These are phyloP conservation scores for Apiospora malaysiana DNA, from an alignment of 2,329 filamentous ascomycete species.

Conservation along the genomic window DNA sequence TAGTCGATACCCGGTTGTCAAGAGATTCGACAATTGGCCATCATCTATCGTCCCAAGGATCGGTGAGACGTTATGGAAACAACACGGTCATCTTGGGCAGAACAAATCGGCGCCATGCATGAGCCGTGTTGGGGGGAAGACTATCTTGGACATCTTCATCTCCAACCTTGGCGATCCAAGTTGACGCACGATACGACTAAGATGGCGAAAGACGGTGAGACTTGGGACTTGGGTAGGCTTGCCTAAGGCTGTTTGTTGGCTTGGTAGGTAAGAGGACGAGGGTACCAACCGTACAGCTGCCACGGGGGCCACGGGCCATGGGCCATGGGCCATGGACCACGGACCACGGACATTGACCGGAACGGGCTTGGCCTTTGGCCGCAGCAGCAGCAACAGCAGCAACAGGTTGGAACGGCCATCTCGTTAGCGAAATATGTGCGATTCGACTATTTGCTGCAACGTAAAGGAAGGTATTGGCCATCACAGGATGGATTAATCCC, in stretches of 20 bases:
- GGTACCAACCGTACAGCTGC: too few species aligned
- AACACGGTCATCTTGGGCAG: not conserved
- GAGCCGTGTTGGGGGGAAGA: not conserved
- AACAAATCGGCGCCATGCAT: not conserved
- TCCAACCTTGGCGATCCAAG: not conserved
- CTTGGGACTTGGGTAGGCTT: not conserved
- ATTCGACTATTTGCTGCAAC: too few species aligned
- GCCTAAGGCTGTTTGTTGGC: too few species aligned
- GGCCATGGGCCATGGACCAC: too few species aligned
- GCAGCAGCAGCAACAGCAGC: too few species aligned
- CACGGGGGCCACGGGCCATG: not conserved
- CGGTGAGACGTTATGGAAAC: slow-evolving; percentile 4
- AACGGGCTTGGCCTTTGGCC: too few species aligned
- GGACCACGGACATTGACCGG: not conserved
- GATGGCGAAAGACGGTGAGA: not conserved
- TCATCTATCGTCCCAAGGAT: not conserved
- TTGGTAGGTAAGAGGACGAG: not conserved
- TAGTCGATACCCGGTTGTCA: slow-evolving; percentile 1
- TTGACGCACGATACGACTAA: not conserved
- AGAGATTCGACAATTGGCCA: not conserved
- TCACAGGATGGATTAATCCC: too few species aligned
- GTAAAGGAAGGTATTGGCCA: too few species aligned
- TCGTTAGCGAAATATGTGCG: too few species aligned
- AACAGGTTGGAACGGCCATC: too few species aligned
- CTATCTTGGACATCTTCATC: not conserved